Evolutionary conservation across 176 grass and related monocot genomes (phyloP).

Genomic region (Bothriochloa decipiens): DNA sequence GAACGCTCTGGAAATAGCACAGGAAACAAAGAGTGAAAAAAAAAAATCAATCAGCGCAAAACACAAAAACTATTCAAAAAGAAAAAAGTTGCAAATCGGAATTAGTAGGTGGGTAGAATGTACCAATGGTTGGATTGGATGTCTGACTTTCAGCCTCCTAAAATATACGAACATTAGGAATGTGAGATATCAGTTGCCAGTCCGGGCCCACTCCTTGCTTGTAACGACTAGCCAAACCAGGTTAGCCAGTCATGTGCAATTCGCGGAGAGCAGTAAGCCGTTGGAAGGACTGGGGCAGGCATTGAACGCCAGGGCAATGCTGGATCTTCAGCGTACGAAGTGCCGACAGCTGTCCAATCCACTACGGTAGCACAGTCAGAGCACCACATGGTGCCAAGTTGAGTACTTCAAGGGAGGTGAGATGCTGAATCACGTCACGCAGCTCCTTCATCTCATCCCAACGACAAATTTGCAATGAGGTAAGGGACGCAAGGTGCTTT

Average conservation of each 20-base stretch:
- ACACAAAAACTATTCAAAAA: too few species aligned
- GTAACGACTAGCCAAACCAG: too few species aligned
- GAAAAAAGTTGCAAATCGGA: too few species aligned
- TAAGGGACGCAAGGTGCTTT: not conserved
- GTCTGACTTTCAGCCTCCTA: too few species aligned
- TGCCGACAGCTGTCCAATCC: not conserved
- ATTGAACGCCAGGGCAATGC: not conserved
- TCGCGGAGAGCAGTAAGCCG: not conserved
- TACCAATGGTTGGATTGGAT: too few species aligned
- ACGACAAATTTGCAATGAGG: not conserved
- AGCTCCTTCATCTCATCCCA: not conserved
- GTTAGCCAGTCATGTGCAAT: not conserved
- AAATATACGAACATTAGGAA: not conserved
- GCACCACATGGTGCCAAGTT: not conserved
- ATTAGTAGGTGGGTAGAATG: too few species aligned
- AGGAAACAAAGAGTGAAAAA: too few species aligned
- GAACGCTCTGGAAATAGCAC: too few species aligned
- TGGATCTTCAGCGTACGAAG: not conserved
- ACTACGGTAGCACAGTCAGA: not conserved
- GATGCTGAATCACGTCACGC: slow-evolving; percentile 1
- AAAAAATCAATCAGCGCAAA: too few species aligned
- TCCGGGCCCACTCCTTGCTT: too few species aligned
- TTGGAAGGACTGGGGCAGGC: not conserved
- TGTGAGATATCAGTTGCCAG: too few species aligned
- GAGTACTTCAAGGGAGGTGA: not conserved